Conservation (phyloP, 2,329 filamentous ascomycete genomes). For the Dothiorella sarmentorum region DNA sequence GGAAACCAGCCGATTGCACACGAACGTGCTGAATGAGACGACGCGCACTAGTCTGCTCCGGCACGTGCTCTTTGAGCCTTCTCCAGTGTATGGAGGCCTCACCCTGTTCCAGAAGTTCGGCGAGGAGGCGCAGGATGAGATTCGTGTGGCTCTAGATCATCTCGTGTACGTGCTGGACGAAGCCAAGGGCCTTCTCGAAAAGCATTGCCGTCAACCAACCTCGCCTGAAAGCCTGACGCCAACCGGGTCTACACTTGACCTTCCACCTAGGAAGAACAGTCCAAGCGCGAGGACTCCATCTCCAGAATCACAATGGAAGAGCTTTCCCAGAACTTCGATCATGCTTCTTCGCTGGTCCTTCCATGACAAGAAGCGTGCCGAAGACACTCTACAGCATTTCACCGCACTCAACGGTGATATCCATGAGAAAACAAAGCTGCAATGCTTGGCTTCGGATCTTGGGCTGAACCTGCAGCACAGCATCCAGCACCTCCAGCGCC, state of each 20-base stretch:
- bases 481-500: slow-evolving; percentile 19
- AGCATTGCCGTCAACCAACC: background rate
- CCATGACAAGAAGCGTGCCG: slow-evolving; percentile 20
- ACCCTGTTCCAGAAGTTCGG: slow-evolving; percentile 19
- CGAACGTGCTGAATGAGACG: slow-evolving; percentile 18
- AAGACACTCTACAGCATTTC: slow-evolving; percentile 19
- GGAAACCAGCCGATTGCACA: slow-evolving; percentile 6
- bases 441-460: slow-evolving; percentile 19
- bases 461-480: slow-evolving; percentile 8
- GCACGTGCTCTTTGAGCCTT: slow-evolving; percentile 19
- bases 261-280: too few relatives aligned
- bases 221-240: background rate
- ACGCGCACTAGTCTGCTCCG: slow-evolving; percentile 18
- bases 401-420: slow-evolving; percentile 19
- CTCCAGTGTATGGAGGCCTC: slow-evolving; percentile 6
- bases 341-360: slow-evolving; percentile 18
- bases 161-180: slow-evolving; percentile 16
- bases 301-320: background rate
- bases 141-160: slow-evolving; percentile 14
- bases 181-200: slow-evolving; percentile 15
- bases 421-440: slow-evolving; percentile 22
- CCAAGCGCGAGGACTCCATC: background rate
- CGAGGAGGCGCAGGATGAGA: slow-evolving; percentile 20
- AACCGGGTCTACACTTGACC: background rate
- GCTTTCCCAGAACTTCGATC: background rate